Base-by-base conservation (phyloP, 2,329 filamentous ascomycete species). In the Colletotrichum liaoningense region DNA sequence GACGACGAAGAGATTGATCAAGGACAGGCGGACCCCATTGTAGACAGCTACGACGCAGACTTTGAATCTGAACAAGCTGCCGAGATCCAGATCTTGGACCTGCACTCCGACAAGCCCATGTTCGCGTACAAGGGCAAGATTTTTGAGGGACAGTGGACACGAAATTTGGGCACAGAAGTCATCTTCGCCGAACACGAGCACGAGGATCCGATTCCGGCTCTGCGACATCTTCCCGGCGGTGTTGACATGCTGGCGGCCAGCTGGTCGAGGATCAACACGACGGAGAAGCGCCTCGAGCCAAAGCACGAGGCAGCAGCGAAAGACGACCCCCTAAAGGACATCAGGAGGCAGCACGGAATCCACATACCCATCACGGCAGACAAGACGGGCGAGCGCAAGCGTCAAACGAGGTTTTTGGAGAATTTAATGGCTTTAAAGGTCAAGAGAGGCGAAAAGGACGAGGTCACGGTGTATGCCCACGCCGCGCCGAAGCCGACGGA, bases 161-260 rank as follows among this genome's bases (percentile, higher is more conserved):
- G 94, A 74, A 93, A 95, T 73, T 90, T 97, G 56, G 96, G 96
- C 46, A 97, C 95, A 0, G 94, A 97, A 77, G 85, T 95, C 75
- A 89, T 97, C 55, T 93, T 98, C 78, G 88, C 87, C 1, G 83
- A 83, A 19, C 88, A 86, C 64, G 83, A 87, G 74, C 74, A 79
- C 7, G 76, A 82, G 68, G 77, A 80, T 12, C 80, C 80, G 9
- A 80, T 88, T 2, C 87, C 88, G 4, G 81, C 82, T 9, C 80
- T 89, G 52, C 88, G 87, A n/a, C 83, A 86, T 28, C 86, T 90
- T 30, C 85, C 84, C 38, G 86, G 88, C 26, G 88, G 89, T 28
- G 91, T 94, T 49, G 93, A 95, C 79, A 85, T 97, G 5, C 84
- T 97, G 4, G 92, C 90, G n/a, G 90, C 91, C 46, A 92, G 92